A percentile compares a stretch with the other conserved stretches of the same genome.
These are phyloP conservation scores for Sporothrix variecibatus DNA, from an alignment of 2,329 filamentous ascomycete species.

Conservation along the genomic window DNA sequence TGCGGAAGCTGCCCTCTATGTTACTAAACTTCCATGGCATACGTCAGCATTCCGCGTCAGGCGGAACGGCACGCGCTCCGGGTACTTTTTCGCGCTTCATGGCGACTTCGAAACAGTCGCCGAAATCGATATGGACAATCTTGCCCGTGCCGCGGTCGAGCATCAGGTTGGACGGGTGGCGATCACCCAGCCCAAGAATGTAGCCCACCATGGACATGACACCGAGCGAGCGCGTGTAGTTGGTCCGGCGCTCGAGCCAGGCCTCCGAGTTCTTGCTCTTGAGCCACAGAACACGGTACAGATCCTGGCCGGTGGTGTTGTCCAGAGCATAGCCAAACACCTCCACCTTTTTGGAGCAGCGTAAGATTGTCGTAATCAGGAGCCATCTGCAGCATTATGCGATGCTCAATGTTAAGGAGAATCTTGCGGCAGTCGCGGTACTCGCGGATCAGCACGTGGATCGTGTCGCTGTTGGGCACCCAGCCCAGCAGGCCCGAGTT, in stretches of 20 bases:
- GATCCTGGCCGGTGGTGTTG: slow-evolving; percentile 97
- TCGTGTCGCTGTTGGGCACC: slow-evolving; percentile 95
- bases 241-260: slow-evolving; percentile 97
- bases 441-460: slow-evolving; percentile 94
- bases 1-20: slow-evolving; percentile 97
- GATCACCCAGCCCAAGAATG: slow-evolving; percentile 92
- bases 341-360: slow-evolving; percentile 99
- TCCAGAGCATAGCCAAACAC: slow-evolving; percentile 99
- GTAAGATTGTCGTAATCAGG: slow-evolving; percentile 98
- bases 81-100: slow-evolving; percentile 99
- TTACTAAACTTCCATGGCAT: slow-evolving; percentile 99
- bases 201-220: slow-evolving; percentile 99
- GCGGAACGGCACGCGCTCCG: slow-evolving; percentile 95
- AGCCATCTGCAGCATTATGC: slow-evolving; percentile 99
- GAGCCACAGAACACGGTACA: slow-evolving; percentile 97
- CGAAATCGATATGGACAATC: slow-evolving; percentile 98
- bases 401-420: slow-evolving; percentile 96
- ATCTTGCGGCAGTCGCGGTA: slow-evolving; percentile 98
- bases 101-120: slow-evolving; percentile 98
- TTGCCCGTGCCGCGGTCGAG: slow-evolving; percentile 94
- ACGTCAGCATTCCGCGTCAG: slow-evolving; percentile 99
- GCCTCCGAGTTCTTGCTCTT: slow-evolving; percentile 98
- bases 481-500: slow-evolving; percentile 94
- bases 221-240: slow-evolving; percentile 93
- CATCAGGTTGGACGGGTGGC: slow-evolving; percentile 97